phyloP scores from a whole-genome alignment of 2,329 filamentous ascomycete genomes.

The Penicillium sp. region DNA sequence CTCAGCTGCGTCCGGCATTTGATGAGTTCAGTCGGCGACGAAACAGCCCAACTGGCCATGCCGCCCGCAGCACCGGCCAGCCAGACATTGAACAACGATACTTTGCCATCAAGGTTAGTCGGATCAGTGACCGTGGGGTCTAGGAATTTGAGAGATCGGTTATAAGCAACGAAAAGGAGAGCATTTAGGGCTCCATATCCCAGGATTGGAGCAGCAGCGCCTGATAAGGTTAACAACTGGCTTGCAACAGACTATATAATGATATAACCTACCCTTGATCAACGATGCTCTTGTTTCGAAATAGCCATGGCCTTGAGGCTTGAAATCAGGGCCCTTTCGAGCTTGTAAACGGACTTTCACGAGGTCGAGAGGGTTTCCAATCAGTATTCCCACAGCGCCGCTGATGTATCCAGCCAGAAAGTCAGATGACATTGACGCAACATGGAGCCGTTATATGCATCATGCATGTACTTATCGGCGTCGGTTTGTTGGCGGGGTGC shows the following conservation, averaged over 20 bases:
- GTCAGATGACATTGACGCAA: slow-evolving; percentile 67
- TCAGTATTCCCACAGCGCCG: slow-evolving; percentile 78
- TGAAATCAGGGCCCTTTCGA: slow-evolving; percentile 14
- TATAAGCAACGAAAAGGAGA: slow-evolving; percentile 85
- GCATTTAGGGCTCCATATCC: slow-evolving; percentile 91
- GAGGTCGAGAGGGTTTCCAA: slow-evolving; percentile 81
- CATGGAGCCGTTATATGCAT: background rate
- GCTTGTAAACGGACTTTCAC: slow-evolving; percentile 77
- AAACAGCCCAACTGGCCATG: slow-evolving; percentile 79
- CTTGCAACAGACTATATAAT: background rate
- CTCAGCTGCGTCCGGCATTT: slow-evolving; percentile 83
- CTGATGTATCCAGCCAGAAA: slow-evolving; percentile 93
- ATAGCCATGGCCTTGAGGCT: slow-evolving; percentile 20
- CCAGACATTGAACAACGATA: slow-evolving; percentile 65
- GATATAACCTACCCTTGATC: slow-evolving; percentile 32
- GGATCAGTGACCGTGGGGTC: slow-evolving; percentile 40
- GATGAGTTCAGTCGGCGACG: slow-evolving; percentile 82
- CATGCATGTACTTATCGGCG: background rate
- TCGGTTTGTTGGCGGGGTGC: background rate
- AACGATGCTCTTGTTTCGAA: slow-evolving; percentile 34
- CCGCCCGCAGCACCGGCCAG: slow-evolving; percentile 76
- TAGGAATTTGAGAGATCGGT: slow-evolving; percentile 69
- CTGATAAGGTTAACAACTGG: slow-evolving; percentile 34
- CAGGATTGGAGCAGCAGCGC: slow-evolving; percentile 78
- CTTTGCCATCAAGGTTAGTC: slow-evolving; percentile 35